Evolutionary conservation across 2,329 filamentous ascomycete genomes (phyloP), one percentile per base, ranked within the genome.

Genomic region (Phyllosticta citriasiana): DNA sequence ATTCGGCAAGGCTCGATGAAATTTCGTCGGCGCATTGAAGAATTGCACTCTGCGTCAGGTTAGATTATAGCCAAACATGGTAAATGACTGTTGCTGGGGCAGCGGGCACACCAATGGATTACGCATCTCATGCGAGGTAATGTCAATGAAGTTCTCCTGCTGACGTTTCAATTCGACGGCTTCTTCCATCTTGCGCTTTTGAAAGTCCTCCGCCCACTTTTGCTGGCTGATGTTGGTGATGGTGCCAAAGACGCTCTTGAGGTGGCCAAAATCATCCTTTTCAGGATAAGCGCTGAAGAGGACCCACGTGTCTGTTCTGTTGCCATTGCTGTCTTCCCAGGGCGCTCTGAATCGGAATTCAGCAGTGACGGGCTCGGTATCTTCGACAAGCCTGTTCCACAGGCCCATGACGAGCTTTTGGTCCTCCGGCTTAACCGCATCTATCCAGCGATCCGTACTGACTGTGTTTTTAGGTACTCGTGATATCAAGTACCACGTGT

Each of bases 141-240:
- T 89, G 71, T 91, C 88, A 67, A 92, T 89, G 67, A 91, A 91
- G 65, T 88, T 88, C 67, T 92, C 88, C 68, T 93, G 89, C 68
- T 89, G 87, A 4, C 86, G 80, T 72, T 94, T 94, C 63, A 91
- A 80, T 70, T 93, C 88, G 2, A 92, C 84, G 0, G 89, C 91
- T 70, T 94, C 89, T 68, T 92, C 84, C 68, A 89, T 87, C 62
- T 89, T 85, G 53, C 86, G 82, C 67, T 83, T 89, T 72, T 95
- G 89, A 35, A 91, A 84, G 55, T 87, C 85, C 72, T 95, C 90
- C 1, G 90, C 89, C 79, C 87, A 87, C 71, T 95, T 96, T 70
- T 94, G 89, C 59, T 88, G 84, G 19, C 88, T 91, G 65, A 96
- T 95, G 68, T 95, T 89, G 0, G 89, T 93, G 57, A 95, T 87